Percentiles rank a stretch among this genome's conserved stretches.
Conservation (phyloP, 2,329 filamentous ascomycete genomes). For the Coniochaeta hoffmannii region DNA sequence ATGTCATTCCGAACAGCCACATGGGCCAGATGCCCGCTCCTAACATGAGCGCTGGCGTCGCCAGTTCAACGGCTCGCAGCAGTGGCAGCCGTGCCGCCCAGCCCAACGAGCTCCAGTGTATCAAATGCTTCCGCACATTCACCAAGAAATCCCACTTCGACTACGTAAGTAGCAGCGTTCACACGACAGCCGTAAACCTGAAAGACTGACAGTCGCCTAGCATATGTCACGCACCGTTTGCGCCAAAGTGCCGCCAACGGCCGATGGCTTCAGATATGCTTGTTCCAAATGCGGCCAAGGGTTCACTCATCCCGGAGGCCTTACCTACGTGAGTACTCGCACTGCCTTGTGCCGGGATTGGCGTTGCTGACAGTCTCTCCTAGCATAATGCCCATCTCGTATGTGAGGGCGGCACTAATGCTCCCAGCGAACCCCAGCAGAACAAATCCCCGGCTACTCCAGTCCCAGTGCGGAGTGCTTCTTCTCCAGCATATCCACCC, state of each 20-base stretch:
- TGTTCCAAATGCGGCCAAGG: slow-evolving; percentile 39
- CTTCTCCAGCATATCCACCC: neutral
- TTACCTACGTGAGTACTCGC: slow-evolving; percentile 30
- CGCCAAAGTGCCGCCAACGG: slow-evolving; percentile 13
- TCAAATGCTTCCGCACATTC: slow-evolving; percentile 22
- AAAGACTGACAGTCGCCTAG: slow-evolving; percentile 13
- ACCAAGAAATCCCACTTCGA: slow-evolving; percentile 20
- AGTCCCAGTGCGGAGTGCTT: neutral
- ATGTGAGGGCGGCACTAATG: neutral
- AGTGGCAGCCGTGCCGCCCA: slow-evolving; percentile 4
- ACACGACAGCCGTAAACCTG: neutral
- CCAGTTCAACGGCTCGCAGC: neutral
- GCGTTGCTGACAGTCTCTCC: neutral
- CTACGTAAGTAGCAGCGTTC: slow-evolving; percentile 19
- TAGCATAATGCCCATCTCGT: neutral
- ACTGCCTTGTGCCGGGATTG: neutral
- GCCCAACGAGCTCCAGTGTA: neutral
- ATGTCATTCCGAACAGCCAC: slow-evolving; percentile 21
- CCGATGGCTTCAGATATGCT: slow-evolving; percentile 24
- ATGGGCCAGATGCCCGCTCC: slow-evolving; percentile 16
- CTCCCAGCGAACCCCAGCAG: slow-evolving; percentile 4
- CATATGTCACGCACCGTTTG: slow-evolving; percentile 29
- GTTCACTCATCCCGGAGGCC: slow-evolving; percentile 33
- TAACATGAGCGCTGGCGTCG: slow-evolving; percentile 7
- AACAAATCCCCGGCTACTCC: slow-evolving; percentile 3